Evolutionary conservation across 306 rosid species (phyloP).

Genomic region (Pterocarpus macrocarpus): DNA sequence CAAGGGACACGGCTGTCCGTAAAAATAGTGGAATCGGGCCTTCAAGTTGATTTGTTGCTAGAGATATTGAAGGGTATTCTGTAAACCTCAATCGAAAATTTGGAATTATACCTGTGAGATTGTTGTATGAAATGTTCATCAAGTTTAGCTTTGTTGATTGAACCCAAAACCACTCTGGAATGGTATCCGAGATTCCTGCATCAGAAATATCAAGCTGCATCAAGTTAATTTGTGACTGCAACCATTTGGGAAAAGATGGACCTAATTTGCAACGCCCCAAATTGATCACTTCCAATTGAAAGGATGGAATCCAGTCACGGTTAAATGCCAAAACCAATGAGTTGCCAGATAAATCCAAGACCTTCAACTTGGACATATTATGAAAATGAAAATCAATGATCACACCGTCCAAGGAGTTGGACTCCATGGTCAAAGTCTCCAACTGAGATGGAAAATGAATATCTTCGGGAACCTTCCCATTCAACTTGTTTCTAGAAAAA

Average conservation of each 20-base stretch:
- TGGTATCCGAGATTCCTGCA: neutral
- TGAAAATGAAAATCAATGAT: neutral
- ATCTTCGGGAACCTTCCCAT: neutral
- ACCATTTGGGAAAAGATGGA: conserved; percentile 22
- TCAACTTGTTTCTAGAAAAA: neutral
- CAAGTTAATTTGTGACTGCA: neutral
- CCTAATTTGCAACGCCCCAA: neutral
- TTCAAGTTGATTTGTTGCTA: conserved; percentile 7
- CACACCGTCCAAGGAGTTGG: conserved; percentile 12
- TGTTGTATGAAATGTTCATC: neutral
- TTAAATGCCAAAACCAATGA: conserved; percentile 13
- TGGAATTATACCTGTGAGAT: neutral
- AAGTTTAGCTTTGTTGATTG: neutral
- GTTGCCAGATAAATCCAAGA: conserved; percentile 1
- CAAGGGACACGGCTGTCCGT: neutral
- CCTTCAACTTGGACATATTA: neutral
- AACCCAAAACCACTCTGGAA: neutral
- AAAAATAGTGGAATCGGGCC: conserved; percentile 13
- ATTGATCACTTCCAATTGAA: neutral
- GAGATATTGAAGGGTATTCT: neutral
- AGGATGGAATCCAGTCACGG: conserved; percentile 17
- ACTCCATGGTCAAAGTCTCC: neutral
- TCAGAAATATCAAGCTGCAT: neutral
- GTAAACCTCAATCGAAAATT: neutral
- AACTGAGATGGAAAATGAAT: neutral